Conservation (phyloP, 2,329 filamentous ascomycete genomes). For the Trichophyton equinum region DNA sequence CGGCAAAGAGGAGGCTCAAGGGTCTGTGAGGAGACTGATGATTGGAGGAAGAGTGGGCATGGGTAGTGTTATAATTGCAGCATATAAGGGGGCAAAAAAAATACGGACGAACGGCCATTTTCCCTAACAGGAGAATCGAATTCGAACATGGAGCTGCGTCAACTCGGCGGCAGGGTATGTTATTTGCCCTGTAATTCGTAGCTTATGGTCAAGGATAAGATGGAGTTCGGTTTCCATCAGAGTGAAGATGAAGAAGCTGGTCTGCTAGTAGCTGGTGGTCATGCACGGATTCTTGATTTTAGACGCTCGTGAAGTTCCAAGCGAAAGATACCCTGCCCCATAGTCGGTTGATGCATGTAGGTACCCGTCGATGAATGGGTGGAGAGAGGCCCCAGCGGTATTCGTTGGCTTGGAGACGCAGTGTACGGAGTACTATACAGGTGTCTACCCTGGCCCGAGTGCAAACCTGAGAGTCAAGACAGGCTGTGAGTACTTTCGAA, state of each 20-base stretch:
- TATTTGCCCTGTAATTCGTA: neutral
- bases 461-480: neutral
- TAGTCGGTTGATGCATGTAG: conserved; percentile 1
- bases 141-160: neutral
- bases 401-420: neutral
- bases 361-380: neutral
- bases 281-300: neutral
- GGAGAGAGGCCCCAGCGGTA: neutral
- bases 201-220: neutral
- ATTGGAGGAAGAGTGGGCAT: neutral
- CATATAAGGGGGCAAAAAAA: neutral
- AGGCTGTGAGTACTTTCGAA: neutral
- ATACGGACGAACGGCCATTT: neutral
- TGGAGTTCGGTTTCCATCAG: neutral
- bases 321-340: neutral
- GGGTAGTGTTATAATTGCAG: neutral
- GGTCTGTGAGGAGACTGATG: neutral
- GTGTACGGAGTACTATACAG: neutral
- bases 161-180: neutral
- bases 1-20: neutral
- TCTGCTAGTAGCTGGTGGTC: neutral
- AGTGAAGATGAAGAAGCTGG: neutral
- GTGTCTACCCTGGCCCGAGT: neutral
- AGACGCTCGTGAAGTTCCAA: neutral
- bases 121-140: neutral